Evolutionary conservation across 768 basidiomycete genomes (phyloP).

Genomic region (Boletellus emodensis): DNA sequence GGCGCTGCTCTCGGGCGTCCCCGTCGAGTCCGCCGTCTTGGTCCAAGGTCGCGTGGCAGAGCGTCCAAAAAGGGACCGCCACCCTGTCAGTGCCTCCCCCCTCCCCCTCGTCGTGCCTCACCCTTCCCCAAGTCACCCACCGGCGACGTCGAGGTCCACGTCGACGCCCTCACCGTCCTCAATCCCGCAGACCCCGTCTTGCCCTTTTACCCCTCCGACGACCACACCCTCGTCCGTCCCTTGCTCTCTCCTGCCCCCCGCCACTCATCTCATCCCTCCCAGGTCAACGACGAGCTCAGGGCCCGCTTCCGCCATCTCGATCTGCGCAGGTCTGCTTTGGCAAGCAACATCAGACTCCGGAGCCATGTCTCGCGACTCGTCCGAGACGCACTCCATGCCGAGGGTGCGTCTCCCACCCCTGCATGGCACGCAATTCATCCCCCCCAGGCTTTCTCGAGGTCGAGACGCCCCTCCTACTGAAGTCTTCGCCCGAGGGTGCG

Average conservation of each 20-base stretch:
- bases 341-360: slow-evolving; percentile 76
- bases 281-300: slow-evolving; percentile 86
- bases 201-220: slow-evolving; percentile 84
- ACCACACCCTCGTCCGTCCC: slow-evolving; percentile 63
- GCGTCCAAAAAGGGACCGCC: slow-evolving; percentile 59
- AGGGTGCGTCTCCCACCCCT: slow-evolving; percentile 46
- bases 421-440: slow-evolving; percentile 7
- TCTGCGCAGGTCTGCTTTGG: slow-evolving; percentile 69
- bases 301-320: slow-evolving; percentile 86
- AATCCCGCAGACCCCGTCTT: slow-evolving; percentile 70
- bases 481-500: slow-evolving; percentile 92
- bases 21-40: slow-evolving; percentile 74
- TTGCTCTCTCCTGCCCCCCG: background rate
- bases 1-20: slow-evolving; percentile 52
- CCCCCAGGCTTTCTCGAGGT: slow-evolving; percentile 82
- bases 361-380: slow-evolving; percentile 79
- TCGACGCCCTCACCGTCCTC: slow-evolving; percentile 65
- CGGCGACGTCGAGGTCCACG: slow-evolving; percentile 78
- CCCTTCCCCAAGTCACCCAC: slow-evolving; percentile 47
- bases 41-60: slow-evolving; percentile 68
- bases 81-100: slow-evolving; percentile 44
- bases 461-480: slow-evolving; percentile 87
- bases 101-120: slow-evolving; percentile 2
- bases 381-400: slow-evolving; percentile 66
- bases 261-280: slow-evolving; percentile 3